Evolutionary conservation across 1,139 yeast genomes (phyloP).

Genomic region (Nakaseomyces glabratus): DNA sequence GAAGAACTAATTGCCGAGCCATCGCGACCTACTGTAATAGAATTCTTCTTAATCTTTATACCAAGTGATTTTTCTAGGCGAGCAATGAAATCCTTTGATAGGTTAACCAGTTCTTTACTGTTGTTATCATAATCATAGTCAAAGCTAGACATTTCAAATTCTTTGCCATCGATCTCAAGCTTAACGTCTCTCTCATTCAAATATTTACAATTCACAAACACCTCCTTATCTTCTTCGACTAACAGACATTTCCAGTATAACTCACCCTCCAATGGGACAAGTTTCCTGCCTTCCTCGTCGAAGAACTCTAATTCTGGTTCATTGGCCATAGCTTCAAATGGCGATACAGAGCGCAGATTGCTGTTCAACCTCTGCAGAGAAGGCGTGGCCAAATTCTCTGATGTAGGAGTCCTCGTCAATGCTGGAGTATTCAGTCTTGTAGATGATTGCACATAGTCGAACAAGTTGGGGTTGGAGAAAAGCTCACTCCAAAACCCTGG

Average conservation of each 20-base stretch:
- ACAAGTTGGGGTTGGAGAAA: constrained; percentile 17
- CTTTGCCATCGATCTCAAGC: constrained; percentile 10
- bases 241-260: constrained; percentile 17
- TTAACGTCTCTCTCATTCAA: constrained; percentile 11
- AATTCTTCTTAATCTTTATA: constrained; percentile 4
- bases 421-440: constrained; percentile 7
- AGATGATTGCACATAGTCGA: constrained; percentile 13
- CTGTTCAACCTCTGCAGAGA: constrained; percentile 1
- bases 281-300: constrained; percentile 6
- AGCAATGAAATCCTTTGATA: constrained; percentile 3
- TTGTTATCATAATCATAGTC: constrained; percentile 11
- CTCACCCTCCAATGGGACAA: constrained; percentile 12
- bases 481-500: constrained; percentile 28
- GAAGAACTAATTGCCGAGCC: not conserved
- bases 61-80: not conserved
- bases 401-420: constrained; percentile 2
- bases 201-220: constrained; percentile 14
- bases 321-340: constrained; percentile 7
- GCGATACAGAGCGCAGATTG: constrained; percentile 1
- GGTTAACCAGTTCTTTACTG: not conserved
- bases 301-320: constrained; percentile 10
- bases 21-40: constrained; percentile 1
- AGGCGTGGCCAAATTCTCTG: not conserved
- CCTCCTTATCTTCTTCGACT: constrained; percentile 14
- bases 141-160: not conserved